A percentile compares a stretch with the other conserved stretches of the same genome.
Evolutionary conservation across 225 moss, liverwort and hornwort species (phyloP).

Genomic region (Sphagnum tenellum): DNA sequence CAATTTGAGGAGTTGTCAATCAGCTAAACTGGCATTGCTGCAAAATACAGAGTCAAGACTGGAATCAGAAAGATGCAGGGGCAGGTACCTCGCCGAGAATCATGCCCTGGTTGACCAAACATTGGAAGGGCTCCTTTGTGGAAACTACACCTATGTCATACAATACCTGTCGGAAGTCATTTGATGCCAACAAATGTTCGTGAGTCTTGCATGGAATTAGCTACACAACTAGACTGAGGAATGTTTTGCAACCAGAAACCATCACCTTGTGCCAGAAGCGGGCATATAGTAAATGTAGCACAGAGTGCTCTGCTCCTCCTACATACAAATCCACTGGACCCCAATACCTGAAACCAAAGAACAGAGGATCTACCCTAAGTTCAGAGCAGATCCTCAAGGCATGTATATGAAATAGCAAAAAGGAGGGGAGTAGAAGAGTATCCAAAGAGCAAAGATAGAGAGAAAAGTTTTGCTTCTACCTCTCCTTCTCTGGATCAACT

Average conservation of each 20-base stretch:
- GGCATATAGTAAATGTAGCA: conserved; percentile 89
- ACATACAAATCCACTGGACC: conserved; percentile 89
- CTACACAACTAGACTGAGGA: no score
- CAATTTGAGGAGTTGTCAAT: no score
- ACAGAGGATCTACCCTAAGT: no score
- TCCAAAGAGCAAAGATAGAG: no score
- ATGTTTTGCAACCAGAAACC: background rate
- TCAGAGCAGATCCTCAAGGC: no score
- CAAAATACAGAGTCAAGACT: background rate
- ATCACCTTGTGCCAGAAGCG: conserved; percentile 91
- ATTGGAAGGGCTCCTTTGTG: conserved; percentile 91
- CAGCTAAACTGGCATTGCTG: background rate
- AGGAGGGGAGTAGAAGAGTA: background rate
- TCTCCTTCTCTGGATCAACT: conserved; percentile 82
- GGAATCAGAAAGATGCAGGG: background rate
- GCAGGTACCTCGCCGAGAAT: conserved; percentile 87
- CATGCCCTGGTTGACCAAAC: conserved; percentile 96
- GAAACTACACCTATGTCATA: conserved; percentile 96
- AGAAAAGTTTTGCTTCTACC: conserved; percentile 13
- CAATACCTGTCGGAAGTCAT: conserved; percentile 37
- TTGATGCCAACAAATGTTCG: no score
- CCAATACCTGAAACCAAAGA: conserved; percentile 62
- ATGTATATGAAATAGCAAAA: background rate
- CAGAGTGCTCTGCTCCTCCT: conserved; percentile 95
- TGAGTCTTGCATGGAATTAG: no score